Evolutionary conservation across 2,329 filamentous ascomycete genomes (phyloP).

Genomic region (Ceratocystis destructans): DNA sequence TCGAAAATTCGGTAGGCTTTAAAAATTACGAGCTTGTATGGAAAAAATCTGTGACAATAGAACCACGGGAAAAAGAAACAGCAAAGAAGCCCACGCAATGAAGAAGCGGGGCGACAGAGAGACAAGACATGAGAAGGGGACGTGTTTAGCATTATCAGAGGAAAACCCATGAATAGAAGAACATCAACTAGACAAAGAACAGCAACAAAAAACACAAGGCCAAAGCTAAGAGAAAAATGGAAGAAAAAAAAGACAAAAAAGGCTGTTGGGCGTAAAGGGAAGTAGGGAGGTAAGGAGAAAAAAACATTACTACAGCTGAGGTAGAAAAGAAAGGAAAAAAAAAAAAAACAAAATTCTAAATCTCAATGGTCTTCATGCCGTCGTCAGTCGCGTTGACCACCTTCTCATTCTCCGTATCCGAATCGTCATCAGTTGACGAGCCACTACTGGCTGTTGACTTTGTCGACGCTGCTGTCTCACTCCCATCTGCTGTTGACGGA

Average conservation of each 20-base stretch:
- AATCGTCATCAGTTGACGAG: slow-evolving; percentile 25
- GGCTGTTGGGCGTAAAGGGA: background rate
- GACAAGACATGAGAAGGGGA: slow-evolving; percentile 4
- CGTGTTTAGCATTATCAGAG: background rate
- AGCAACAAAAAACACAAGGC: background rate
- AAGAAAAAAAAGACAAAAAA: background rate
- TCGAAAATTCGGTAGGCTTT: background rate
- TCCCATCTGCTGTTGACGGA: slow-evolving; percentile 23
- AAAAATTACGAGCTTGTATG: background rate
- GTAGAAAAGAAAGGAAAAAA: slow-evolving; percentile 15
- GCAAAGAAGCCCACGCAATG: background rate
- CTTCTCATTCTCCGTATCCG: slow-evolving; percentile 28
- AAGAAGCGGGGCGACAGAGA: background rate
- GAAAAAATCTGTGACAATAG: background rate
- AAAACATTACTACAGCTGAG: slow-evolving; percentile 4
- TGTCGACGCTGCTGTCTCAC: slow-evolving; percentile 24
- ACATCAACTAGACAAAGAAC: background rate
- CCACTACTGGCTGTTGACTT: slow-evolving; percentile 23
- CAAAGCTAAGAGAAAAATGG: background rate
- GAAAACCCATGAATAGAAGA: background rate
- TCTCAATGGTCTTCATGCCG: slow-evolving; percentile 49
- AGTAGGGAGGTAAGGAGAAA: background rate
- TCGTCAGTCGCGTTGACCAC: slow-evolving; percentile 33
- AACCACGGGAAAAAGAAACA: background rate
- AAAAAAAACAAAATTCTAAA: slow-evolving; percentile 28